Evolutionary conservation across 768 basidiomycete genomes (phyloP).

Genomic region (Strobilomyces dryophilus): DNA sequence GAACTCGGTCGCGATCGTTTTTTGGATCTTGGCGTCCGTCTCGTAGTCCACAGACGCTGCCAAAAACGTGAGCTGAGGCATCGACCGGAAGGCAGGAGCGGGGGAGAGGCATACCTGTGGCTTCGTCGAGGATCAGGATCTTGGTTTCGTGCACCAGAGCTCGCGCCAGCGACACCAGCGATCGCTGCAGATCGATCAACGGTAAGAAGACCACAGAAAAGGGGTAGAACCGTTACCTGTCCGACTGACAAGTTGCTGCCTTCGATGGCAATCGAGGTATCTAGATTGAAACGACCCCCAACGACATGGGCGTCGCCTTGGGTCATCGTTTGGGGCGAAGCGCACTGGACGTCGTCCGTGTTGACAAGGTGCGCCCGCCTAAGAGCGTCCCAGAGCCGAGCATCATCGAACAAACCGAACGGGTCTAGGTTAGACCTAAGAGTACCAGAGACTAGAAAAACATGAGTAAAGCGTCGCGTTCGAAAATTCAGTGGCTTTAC

Average conservation of each 20-base stretch:
- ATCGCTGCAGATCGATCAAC: constrained; percentile 54
- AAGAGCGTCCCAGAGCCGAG: constrained; percentile 87
- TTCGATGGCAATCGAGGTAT: constrained; percentile 81
- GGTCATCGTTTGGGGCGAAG: constrained; percentile 31
- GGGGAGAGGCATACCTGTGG: constrained; percentile 51
- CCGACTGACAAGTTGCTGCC: constrained; percentile 82
- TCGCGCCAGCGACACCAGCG: constrained; percentile 84
- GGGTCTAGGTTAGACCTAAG: constrained; percentile 88
- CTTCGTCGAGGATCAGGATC: constrained; percentile 87
- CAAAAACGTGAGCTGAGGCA: not conserved
- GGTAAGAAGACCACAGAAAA: not conserved
- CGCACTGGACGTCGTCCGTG: constrained; percentile 22
- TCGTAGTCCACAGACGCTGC: constrained; percentile 81
- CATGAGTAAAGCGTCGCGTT: constrained; percentile 9
- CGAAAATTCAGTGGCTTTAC: constrained; percentile 24
- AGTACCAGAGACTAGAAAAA: constrained; percentile 64
- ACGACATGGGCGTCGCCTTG: constrained; percentile 37
- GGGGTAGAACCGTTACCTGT: constrained; percentile 8
- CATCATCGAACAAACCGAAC: constrained; percentile 76
- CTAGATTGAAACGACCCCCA: constrained; percentile 67
- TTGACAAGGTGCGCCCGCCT: constrained; percentile 82
- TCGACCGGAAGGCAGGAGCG: not conserved
- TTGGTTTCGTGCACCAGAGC: constrained; percentile 84
- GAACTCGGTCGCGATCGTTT: constrained; percentile 84
- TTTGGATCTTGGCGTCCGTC: constrained; percentile 87